Evolutionary conservation across 2,329 filamentous ascomycete species (phyloP).

Genomic region (Calonectria crousiana): DNA sequence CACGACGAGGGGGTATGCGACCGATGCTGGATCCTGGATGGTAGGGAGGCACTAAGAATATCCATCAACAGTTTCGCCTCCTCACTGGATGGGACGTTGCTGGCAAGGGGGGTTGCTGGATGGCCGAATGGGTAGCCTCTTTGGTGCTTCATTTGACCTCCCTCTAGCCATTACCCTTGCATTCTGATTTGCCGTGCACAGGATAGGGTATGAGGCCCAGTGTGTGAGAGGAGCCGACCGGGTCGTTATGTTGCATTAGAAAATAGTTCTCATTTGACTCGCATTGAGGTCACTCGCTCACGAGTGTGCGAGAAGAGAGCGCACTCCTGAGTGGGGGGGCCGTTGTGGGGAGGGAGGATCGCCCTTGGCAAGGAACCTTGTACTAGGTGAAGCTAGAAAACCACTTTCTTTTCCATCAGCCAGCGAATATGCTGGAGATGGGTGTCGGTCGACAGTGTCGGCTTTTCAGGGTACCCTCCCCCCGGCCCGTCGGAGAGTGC

Average conservation of each 20-base stretch:
- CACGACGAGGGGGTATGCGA: constrained; percentile 5
- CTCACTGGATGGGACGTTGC: constrained; percentile 12
- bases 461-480: not conserved
- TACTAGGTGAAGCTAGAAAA: not conserved
- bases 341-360: constrained; percentile 18
- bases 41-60: constrained; percentile 5
- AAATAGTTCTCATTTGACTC: not conserved
- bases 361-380: constrained; percentile 12
- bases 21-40: not conserved
- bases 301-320: not conserved
- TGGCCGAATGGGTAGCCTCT: not conserved
- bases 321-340: not conserved
- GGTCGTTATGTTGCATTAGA: constrained; percentile 14
- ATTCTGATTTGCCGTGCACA: not conserved
- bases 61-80: constrained; percentile 22
- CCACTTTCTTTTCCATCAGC: constrained; percentile 7
- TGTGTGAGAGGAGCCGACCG: not conserved
- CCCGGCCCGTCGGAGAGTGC: not conserved
- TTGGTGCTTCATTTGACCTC: not conserved
- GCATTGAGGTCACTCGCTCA: not conserved
- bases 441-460: constrained; percentile 4
- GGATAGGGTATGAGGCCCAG: not conserved
- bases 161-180: not conserved
- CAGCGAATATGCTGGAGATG: not conserved
- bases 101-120: constrained; percentile 12